Evolutionary conservation across 306 rosid species (phyloP), one percentile per base, ranked within the genome.

Genomic region (Vicia faba): DNA sequence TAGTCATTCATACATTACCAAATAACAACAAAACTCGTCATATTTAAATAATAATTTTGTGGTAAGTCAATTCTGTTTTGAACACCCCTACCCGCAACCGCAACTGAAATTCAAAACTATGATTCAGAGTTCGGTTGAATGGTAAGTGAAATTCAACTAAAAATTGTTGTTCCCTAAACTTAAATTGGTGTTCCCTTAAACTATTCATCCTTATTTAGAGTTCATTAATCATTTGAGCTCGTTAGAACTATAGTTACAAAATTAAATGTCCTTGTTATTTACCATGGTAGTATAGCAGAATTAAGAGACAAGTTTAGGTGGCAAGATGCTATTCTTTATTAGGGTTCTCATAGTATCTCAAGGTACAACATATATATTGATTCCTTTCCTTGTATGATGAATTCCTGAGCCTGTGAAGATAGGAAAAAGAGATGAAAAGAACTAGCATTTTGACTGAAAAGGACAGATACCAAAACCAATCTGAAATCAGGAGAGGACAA

Each of bases 391-490:
- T 54, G 4, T 45, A 45, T 20, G 33, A 23, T 3, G 45, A 73
- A 61, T 62, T 45, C 48, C 23, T 13, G n/a, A 70, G 36, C n/a
- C 56, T 57, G 55, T 66, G 51, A 45, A 58, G 68, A 69, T 31
- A 25, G 72, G 39, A 12, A 13, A 49, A 23, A 11, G 11, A 12
- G 33, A 20, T 8, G 11, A 20, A 53, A 44, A 36, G 50, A 31
- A 35, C 14, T 26, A 40, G 25, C 77, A 71, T 70, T 74, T 74
- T 72, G 58, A 73, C 63, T 71, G 89, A 84, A 85, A 88, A 73
- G 38, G 91, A 88, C 87, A 11, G 65, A 78, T 82, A 83, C 89
- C 89, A 84, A 78, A 76, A 85, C 63, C 77, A 78, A 78, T 68
- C 76, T 20, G 28, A 15, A 45, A 44, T 43, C 51, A 79, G 31